Evolutionary conservation across 2,329 filamentous ascomycete species (phyloP).

Genomic region (Alternaria sp.): DNA sequence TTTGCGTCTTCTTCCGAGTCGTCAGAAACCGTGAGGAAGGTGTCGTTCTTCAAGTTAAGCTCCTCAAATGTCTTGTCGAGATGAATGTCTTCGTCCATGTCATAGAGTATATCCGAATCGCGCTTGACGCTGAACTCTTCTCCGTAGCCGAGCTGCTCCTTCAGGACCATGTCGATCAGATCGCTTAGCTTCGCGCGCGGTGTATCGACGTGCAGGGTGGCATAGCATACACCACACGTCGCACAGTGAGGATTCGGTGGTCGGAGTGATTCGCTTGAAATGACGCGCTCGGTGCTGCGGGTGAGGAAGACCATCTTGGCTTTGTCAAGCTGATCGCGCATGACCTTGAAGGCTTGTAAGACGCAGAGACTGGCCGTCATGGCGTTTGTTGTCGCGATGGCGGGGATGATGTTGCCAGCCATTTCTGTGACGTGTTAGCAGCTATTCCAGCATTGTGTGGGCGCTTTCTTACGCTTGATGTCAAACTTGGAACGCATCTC

Average conservation of each 20-base stretch:
- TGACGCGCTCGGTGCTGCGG: slow-evolving; percentile 64
- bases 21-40: slow-evolving; percentile 83
- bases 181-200: slow-evolving; percentile 77
- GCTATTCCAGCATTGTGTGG: no score
- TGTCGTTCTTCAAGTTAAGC: slow-evolving; percentile 74
- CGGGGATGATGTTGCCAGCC: slow-evolving; percentile 98
- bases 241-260: slow-evolving; percentile 81
- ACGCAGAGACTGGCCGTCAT: slow-evolving; percentile 94
- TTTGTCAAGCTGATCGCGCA: slow-evolving; percentile 70
- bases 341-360: slow-evolving; percentile 88
- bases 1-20: slow-evolving; percentile 78
- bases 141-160: slow-evolving; percentile 73
- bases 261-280: slow-evolving; percentile 62
- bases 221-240: slow-evolving; percentile 78
- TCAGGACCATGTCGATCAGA: slow-evolving; percentile 77
- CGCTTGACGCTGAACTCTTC: slow-evolving; percentile 82
- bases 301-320: slow-evolving; percentile 88
- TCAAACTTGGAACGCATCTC: slow-evolving; percentile 90
- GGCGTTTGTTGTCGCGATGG: slow-evolving; percentile 96
- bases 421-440: slow-evolving; percentile 66
- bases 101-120: slow-evolving; percentile 77
- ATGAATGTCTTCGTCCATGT: slow-evolving; percentile 87
- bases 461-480: slow-evolving; percentile 71
- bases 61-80: slow-evolving; percentile 79
- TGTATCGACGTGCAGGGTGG: slow-evolving; percentile 71